Evolutionary conservation across 2,329 filamentous ascomycete genomes (phyloP).

Genomic region (Epichloe sibirici): DNA sequence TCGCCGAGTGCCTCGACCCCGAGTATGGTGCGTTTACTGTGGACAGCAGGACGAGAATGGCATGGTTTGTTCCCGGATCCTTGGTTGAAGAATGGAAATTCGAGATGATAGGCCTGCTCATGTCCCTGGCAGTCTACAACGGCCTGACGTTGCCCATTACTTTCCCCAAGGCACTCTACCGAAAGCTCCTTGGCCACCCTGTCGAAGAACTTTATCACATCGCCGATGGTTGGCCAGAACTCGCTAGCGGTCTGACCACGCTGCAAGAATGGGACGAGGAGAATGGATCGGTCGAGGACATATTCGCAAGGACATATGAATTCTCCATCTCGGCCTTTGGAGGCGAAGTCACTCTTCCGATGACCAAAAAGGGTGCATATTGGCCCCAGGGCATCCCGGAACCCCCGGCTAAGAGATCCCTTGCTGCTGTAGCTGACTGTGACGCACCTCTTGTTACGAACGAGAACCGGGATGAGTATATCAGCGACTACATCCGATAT

Average conservation of each 20-base stretch:
- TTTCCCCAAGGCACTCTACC: conserved; percentile 76
- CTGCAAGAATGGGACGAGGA: conserved; percentile 66
- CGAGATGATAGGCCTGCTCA: conserved; percentile 75
- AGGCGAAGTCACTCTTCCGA: conserved; percentile 43
- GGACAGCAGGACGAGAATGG: conserved; percentile 63
- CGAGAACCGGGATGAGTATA: conserved; percentile 64
- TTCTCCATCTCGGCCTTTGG: conserved; percentile 57
- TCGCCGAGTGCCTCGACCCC: conserved; percentile 68
- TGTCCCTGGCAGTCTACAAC: conserved; percentile 86
- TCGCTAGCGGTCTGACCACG: conserved; percentile 60
- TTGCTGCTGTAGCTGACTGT: conserved; percentile 12
- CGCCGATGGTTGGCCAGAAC: conserved; percentile 73
- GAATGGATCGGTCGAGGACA: conserved; percentile 64
- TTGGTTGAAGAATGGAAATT: conserved; percentile 80
- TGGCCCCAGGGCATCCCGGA: conserved; percentile 42
- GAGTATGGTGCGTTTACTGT: conserved; percentile 70
- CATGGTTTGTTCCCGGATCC: conserved; percentile 79
- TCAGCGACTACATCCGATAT: conserved; percentile 75
- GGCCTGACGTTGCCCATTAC: conserved; percentile 83
- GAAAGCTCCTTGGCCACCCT: conserved; percentile 59
- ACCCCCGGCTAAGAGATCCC: conserved; percentile 18
- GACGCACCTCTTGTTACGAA: conserved; percentile 68
- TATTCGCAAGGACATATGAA: conserved; percentile 76
- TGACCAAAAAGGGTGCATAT: conserved; percentile 28
- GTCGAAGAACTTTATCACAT: conserved; percentile 65